Base-by-base conservation (phyloP, 768 basidiomycete genomes). In the Hemileccinum rubropunctum region DNA sequence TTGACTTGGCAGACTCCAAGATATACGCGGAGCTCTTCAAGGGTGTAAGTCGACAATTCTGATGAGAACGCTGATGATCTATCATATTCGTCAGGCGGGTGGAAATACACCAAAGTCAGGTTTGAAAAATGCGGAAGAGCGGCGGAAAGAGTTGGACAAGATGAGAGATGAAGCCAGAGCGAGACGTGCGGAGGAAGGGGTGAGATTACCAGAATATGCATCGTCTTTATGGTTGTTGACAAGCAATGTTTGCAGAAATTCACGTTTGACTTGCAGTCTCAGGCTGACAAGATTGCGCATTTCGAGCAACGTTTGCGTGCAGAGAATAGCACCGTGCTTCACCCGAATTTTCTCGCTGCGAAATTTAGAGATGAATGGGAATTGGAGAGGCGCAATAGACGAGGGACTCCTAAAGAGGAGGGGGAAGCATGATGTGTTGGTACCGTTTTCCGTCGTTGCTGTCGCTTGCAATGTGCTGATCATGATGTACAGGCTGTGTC, bases 131-230 rank as follows among this genome's bases (percentile, higher is more conserved):
- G 80, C 86, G n/a, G 86, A 87, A 54, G 85, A 88, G 60, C 73
- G 84, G 42, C 74, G 79, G 49, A 83, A 76, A 56, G 84, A 90
- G 50, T 58, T 89, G 58, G 75, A 83, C 59, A 79, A 73, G 60
- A 79, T 86, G 82, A 76, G 84, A 48, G 83, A 88, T 34, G 87
- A 88, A 34, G 83, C 82, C 15, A 75, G 76, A 54, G 76, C 76
- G 1, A 84, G 78, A 55, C 76, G 82, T 10, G 68, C 69, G 17
- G 67, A 72, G 36, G 84, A 86, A 56, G 73, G 76, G 41, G 86
- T 86, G 42, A 56, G 79, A 61, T 32, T 37, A 18, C 12, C 11
- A n/a, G 4, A 18, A 12, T 12, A 38, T 5, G 1, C 23, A 1
- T 14, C 0, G 5, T 18, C 26, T 1, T 40, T 17, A 8, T 51